These are phyloP conservation scores for Emiliania huxleyi DNA, from an alignment of 78 protist species.

Conservation along the genomic window DNA sequence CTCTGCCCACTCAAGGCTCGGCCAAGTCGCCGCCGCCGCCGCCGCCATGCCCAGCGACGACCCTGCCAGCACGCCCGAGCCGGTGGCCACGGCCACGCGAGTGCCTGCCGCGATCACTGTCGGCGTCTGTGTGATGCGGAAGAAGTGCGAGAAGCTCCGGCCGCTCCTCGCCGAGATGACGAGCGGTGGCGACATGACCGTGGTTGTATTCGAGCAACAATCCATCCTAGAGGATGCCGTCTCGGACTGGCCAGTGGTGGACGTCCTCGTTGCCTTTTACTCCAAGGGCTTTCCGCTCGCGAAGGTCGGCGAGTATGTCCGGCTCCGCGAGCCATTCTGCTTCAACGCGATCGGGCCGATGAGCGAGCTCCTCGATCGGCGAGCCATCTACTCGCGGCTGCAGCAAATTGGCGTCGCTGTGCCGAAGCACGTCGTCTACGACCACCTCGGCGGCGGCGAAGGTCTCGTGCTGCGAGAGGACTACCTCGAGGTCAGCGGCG, in stretches of 20 bases:
- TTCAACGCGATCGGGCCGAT: constrained; percentile 74
- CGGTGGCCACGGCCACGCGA: too few relatives aligned
- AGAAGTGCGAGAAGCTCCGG: background rate
- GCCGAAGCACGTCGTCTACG: constrained; percentile 48
- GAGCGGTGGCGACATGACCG: background rate
- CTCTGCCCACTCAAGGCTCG: too few relatives aligned
- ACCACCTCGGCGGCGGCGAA: background rate
- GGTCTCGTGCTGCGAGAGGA: constrained; percentile 14
- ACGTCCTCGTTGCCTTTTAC: constrained; percentile 70
- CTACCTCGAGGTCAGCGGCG: constrained; percentile 45
- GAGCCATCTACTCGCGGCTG: constrained; percentile 55
- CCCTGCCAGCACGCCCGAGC: too few relatives aligned
- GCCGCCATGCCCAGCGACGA: too few relatives aligned
- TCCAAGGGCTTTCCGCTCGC: constrained; percentile 72
- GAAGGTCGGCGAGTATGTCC: constrained; percentile 60
- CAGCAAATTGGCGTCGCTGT: constrained; percentile 57
- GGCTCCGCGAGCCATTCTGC: constrained; percentile 31
- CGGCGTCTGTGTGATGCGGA: background rate
- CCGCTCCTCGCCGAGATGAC: background rate
- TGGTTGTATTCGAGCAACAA: background rate
- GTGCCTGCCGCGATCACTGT: background rate
- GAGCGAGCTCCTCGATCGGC: constrained; percentile 48
- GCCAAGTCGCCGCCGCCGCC: too few relatives aligned
- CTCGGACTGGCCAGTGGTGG: constrained; percentile 76
- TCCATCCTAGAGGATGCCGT: background rate